Evolutionary conservation across 192 early-diverging fungal genomes (phyloP).

Genomic region (Geranomyces michiganensis): DNA sequence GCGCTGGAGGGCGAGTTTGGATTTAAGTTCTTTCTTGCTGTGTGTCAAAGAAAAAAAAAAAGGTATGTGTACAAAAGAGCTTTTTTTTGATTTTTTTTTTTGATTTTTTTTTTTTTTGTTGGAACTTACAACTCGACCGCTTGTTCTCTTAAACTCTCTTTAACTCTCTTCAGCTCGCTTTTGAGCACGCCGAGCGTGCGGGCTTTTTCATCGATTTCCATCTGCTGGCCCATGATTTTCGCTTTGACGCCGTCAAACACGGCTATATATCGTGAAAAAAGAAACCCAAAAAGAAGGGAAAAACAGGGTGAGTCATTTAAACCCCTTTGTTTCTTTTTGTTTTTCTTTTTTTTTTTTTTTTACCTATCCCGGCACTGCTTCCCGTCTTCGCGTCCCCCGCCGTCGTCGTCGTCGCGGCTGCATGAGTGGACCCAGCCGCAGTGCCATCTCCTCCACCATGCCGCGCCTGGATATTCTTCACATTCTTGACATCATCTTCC

Average conservation of each 20-base stretch:
- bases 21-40: constrained; percentile 59
- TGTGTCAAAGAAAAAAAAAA: not conserved
- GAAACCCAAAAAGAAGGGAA: not conserved
- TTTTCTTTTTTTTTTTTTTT: no score
- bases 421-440: no score
- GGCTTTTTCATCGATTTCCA: constrained; percentile 56
- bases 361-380: no score
- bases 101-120: no score
- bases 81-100: no score
- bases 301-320: not conserved
- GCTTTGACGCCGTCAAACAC: constrained; percentile 63
- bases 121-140: constrained; percentile 34
- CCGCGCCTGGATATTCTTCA: constrained; percentile 10
- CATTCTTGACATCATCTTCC: constrained; percentile 34
- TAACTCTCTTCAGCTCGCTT: constrained; percentile 44
- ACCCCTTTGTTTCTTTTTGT: not conserved
- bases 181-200: constrained; percentile 45
- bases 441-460: not conserved
- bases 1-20: constrained; percentile 55
- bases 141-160: constrained; percentile 43
- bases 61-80: not conserved
- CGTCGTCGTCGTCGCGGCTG: no score
- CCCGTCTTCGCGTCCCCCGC: no score
- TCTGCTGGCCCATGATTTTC: constrained; percentile 57
- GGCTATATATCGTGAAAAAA: constrained; percentile 22